Percentiles rank a stretch among this genome's conserved stretches.
Evolutionary conservation across 2,329 filamentous ascomycete genomes (phyloP).

Genomic region (Amphichorda felina): DNA sequence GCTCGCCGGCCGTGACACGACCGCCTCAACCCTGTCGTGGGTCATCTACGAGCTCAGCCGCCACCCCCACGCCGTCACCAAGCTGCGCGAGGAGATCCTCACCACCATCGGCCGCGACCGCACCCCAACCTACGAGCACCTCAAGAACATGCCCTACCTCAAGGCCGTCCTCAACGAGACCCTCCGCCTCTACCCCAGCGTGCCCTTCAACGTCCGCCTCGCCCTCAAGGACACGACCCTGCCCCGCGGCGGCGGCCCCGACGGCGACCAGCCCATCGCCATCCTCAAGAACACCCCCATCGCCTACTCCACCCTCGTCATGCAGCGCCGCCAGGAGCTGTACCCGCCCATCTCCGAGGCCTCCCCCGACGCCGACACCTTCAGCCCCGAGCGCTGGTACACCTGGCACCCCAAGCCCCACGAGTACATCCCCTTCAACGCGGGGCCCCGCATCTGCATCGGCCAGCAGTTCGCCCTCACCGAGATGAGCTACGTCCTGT

Average conservation of each 20-base stretch:
- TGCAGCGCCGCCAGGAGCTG: slow-evolving; percentile 59
- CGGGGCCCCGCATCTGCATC: slow-evolving; percentile 62
- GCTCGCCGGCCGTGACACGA: slow-evolving; percentile 80
- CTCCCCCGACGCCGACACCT: slow-evolving; percentile 35
- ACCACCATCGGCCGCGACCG: slow-evolving; percentile 49
- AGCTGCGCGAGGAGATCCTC: slow-evolving; percentile 63
- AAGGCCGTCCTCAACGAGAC: slow-evolving; percentile 64
- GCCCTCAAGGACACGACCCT: slow-evolving; percentile 64
- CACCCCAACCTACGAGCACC: slow-evolving; percentile 61
- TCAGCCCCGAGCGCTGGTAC: slow-evolving; percentile 57
- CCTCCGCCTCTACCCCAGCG: slow-evolving; percentile 63
- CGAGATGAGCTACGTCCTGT: slow-evolving; percentile 63
- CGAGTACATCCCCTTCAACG: slow-evolving; percentile 67
- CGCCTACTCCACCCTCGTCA: slow-evolving; percentile 54
- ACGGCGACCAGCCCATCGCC: slow-evolving; percentile 49
- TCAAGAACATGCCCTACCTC: slow-evolving; percentile 83
- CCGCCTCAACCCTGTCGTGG: slow-evolving; percentile 72
- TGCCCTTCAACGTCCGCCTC: slow-evolving; percentile 69
- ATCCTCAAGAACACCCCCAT: slow-evolving; percentile 55
- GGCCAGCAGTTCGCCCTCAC: slow-evolving; percentile 75
- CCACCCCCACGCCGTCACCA: slow-evolving; percentile 53
- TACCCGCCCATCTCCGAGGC: slow-evolving; percentile 39
- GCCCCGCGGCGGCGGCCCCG: slow-evolving; percentile 56
- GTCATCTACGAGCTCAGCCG: slow-evolving; percentile 69
- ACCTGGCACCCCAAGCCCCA: slow-evolving; percentile 52